A percentile compares a stretch with the other conserved stretches of the same genome.
These are phyloP conservation scores for Coemansia asiatica DNA, from an alignment of 192 early-diverging fungal species.

Conservation along the genomic window DNA sequence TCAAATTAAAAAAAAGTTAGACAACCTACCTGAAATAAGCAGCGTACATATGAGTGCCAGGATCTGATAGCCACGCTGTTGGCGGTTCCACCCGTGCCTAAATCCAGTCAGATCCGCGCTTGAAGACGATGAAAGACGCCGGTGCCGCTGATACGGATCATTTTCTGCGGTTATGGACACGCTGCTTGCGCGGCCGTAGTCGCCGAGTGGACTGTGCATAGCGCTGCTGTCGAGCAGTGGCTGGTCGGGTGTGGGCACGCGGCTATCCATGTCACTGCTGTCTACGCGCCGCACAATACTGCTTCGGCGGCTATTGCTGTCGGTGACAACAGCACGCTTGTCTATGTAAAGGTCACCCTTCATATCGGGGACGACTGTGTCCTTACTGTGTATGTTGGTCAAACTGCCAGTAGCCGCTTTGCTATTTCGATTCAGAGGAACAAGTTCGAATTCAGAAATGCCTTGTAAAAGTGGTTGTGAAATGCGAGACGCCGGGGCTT, in stretches of 20 bases:
- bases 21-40: conserved; percentile 60
- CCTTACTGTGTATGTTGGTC: neutral
- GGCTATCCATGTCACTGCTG: conserved; percentile 8
- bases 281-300: conserved; percentile 2
- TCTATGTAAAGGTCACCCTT: conserved; percentile 2
- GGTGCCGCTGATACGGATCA: conserved; percentile 10
- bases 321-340: neutral
- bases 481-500: neutral
- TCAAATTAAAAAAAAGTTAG: neutral
- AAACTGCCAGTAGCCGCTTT: neutral
- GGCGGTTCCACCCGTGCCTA: conserved; percentile 36
- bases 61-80: conserved; percentile 55
- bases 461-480: neutral
- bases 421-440: neutral
- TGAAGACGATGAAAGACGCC: conserved; percentile 31
- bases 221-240: conserved; percentile 31
- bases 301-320: neutral
- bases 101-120: conserved; percentile 36
- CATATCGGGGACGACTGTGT: conserved; percentile 7
- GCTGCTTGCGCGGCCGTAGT: conserved; percentile 7
- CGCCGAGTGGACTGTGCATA: conserved; percentile 15
- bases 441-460: conserved; percentile 6
- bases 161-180: conserved; percentile 15
- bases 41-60: conserved; percentile 62
- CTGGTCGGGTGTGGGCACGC: conserved; percentile 45